These are phyloP conservation scores for Canna indica DNA, from an alignment of 176 grass and related monocot species.

Conservation along the genomic window DNA sequence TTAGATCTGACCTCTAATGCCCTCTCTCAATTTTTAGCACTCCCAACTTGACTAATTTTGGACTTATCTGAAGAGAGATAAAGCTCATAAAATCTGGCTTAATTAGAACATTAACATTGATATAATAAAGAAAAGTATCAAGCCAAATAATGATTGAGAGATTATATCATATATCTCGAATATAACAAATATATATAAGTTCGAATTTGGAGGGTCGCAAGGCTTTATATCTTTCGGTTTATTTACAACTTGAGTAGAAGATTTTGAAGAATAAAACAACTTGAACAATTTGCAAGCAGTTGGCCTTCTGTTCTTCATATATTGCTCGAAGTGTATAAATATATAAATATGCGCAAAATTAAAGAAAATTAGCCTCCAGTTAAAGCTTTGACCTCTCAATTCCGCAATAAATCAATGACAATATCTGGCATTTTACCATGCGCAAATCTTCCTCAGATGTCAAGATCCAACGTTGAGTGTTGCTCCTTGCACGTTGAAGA, in stretches of 20 bases:
- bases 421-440: too few species aligned
- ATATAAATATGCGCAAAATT: neutral
- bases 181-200: too few species aligned
- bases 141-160: too few species aligned
- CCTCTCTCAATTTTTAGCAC: neutral
- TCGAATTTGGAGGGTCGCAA: neutral
- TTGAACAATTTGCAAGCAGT: neutral
- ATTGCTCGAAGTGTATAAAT: neutral
- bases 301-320: neutral
- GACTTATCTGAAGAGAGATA: too few species aligned
- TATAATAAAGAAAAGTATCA: too few species aligned
- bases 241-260: slow-evolving; percentile 2
- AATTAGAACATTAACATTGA: too few species aligned
- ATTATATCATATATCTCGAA: too few species aligned
- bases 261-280: neutral
- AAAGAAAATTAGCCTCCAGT: neutral
- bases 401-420: too few species aligned
- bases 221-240: neutral
- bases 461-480: slow-evolving; percentile 64
- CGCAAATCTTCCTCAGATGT: too few species aligned
- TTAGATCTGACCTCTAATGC: slow-evolving; percentile 12
- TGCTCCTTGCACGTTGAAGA: slow-evolving; percentile 50
- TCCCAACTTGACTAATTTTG: too few species aligned
- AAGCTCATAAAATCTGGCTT: too few species aligned
- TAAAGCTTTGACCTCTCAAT: too few species aligned